A percentile compares a stretch with the other conserved stretches of the same genome.
Conservation (phyloP, 805 yeast species). For the Suhomyces xylopsoci region DNA sequence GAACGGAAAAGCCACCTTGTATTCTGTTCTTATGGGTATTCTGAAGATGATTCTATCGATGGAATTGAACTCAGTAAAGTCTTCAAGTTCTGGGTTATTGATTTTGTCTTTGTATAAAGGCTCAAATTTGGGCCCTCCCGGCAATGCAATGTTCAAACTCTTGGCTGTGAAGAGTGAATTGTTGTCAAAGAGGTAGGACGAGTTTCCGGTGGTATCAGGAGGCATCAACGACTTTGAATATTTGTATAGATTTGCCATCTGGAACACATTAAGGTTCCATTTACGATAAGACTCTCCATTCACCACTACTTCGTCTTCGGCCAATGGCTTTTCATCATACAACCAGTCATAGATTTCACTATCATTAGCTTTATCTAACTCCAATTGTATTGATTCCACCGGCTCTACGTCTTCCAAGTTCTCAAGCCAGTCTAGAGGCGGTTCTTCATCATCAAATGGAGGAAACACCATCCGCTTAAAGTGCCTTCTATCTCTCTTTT, state of each 20-base stretch:
- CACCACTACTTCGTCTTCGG: constrained; percentile 51
- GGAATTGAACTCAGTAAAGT: constrained; percentile 86
- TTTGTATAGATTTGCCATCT: constrained; percentile 63
- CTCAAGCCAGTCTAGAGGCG: constrained; percentile 81
- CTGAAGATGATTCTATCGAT: constrained; percentile 85
- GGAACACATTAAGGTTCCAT: constrained; percentile 63
- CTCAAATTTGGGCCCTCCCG: constrained; percentile 96
- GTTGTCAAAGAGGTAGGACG: constrained; percentile 71
- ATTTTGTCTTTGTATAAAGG: constrained; percentile 65
- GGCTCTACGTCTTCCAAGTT: constrained; percentile 72
- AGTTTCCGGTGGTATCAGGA: constrained; percentile 51
- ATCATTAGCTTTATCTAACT: constrained; percentile 64
- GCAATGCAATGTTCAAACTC: constrained; percentile 79
- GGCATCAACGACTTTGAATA: constrained; percentile 69
- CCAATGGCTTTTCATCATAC: constrained; percentile 71
- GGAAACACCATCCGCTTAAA: constrained; percentile 93
- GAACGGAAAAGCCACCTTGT: constrained; percentile 81
- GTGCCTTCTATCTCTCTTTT: constrained; percentile 84
- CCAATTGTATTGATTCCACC: constrained; percentile 65
- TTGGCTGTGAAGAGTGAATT: constrained; percentile 86
- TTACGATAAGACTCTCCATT: constrained; percentile 75
- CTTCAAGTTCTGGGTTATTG: constrained; percentile 62
- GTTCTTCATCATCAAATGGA: constrained; percentile 96
- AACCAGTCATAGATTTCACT: constrained; percentile 68
- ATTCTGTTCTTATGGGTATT: constrained; percentile 73